Percentiles rank a stretch among this genome's conserved stretches.
Conservation (phyloP, 2,329 filamentous ascomycete species). For the Sporothrix curviconia region DNA sequence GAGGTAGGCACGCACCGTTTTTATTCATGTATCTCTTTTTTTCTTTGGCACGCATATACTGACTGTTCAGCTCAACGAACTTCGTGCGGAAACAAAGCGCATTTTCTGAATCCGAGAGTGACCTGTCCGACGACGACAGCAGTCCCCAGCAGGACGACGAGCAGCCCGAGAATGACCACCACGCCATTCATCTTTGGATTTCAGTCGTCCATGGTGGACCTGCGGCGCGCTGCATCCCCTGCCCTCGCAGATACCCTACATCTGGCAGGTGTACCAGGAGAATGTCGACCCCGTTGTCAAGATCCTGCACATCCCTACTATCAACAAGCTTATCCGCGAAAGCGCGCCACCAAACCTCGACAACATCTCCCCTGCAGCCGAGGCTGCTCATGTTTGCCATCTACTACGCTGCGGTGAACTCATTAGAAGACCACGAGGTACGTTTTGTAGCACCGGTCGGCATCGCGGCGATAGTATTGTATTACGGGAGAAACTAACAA, state of each 20-base stretch:
- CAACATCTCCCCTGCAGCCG: slow-evolving; percentile 48
- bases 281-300: slow-evolving; percentile 43
- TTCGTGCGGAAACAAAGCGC: slow-evolving; percentile 44
- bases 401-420: slow-evolving; percentile 52
- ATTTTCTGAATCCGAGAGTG: slow-evolving; percentile 49
- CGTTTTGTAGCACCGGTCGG: slow-evolving; percentile 22
- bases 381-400: slow-evolving; percentile 60
- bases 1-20: slow-evolving; percentile 54
- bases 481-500: not conserved
- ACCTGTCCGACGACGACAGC: slow-evolving; percentile 54
- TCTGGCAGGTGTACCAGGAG: slow-evolving; percentile 43
- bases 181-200: slow-evolving; percentile 69
- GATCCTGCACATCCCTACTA: slow-evolving; percentile 40
- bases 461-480: not conserved
- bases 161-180: slow-evolving; percentile 45
- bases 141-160: slow-evolving; percentile 38
- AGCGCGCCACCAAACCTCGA: slow-evolving; percentile 53
- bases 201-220: slow-evolving; percentile 61
- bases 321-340: slow-evolving; percentile 33
- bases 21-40: slow-evolving; percentile 17
- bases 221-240: slow-evolving; percentile 42
- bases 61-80: slow-evolving; percentile 33
- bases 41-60: not conserved
- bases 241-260: slow-evolving; percentile 48
- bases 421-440: slow-evolving; percentile 53